Evolutionary conservation across 768 basidiomycete genomes (phyloP).

Genomic region (Lentinula detonsa): DNA sequence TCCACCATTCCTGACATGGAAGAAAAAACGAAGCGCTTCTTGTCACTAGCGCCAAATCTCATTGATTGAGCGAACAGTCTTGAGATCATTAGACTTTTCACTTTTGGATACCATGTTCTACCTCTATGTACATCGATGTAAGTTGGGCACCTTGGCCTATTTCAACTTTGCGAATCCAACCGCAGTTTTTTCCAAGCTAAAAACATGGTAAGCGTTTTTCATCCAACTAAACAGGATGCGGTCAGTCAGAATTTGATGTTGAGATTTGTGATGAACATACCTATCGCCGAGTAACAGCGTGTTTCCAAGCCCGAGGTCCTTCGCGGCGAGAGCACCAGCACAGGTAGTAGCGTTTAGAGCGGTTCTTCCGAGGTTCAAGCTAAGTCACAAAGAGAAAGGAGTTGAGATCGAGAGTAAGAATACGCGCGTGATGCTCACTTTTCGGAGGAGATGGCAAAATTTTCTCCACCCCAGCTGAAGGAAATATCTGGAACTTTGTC

Average conservation of each 20-base stretch:
- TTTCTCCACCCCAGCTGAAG: conserved; percentile 29
- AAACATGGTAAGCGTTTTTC: conserved; percentile 37
- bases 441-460: conserved; percentile 37
- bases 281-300: conserved; percentile 29
- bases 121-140: not conserved
- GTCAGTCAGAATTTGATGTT: not conserved
- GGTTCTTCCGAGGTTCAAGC: conserved; percentile 30
- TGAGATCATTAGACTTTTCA: no score
- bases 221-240: conserved; percentile 21
- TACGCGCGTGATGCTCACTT: conserved; percentile 10
- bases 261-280: conserved; percentile 8
- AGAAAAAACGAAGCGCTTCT: no score
- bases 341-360: conserved; percentile 38
- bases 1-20: no score
- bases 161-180: conserved; percentile 29
- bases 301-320: conserved; percentile 21
- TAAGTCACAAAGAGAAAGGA: conserved; percentile 4
- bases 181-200: conserved; percentile 26
- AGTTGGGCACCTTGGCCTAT: not conserved
- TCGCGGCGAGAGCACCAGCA: conserved; percentile 46
- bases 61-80: no score
- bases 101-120: no score
- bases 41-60: no score
- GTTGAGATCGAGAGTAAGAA: not conserved
- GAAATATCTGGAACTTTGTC: conserved; percentile 18